Percentiles rank a stretch among this genome's conserved stretches.
Evolutionary conservation across 352 stramenopile genomes (phyloP).

Genomic region (Phytophthora citrophthora): DNA sequence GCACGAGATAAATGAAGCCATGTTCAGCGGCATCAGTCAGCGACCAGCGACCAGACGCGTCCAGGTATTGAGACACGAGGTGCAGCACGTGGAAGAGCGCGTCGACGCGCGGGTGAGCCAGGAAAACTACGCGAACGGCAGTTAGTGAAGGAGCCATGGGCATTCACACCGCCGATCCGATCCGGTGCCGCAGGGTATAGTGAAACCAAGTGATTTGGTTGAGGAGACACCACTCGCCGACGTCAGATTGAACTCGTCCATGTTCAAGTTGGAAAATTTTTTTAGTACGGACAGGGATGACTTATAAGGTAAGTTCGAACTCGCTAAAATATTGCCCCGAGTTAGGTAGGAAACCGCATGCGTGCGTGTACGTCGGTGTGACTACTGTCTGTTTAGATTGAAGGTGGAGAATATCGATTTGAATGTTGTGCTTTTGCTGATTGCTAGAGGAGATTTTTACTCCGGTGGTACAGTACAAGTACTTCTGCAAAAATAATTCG

Average conservation of each 20-base stretch:
- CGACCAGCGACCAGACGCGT: slow-evolving; percentile 28
- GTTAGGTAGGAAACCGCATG: too few relatives aligned
- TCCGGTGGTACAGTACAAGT: too few relatives aligned
- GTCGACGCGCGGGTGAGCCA: slow-evolving; percentile 9
- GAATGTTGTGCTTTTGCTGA: too few relatives aligned
- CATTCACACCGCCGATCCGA: neutral
- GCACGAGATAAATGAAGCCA: slow-evolving; percentile 30
- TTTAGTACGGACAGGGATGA: neutral
- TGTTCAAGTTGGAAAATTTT: slow-evolving; percentile 19
- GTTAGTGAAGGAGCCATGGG: slow-evolving; percentile 7
- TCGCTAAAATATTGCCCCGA: neutral
- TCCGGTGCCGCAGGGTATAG: neutral
- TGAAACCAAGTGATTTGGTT: slow-evolving; percentile 5
- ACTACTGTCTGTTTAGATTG: too few relatives aligned
- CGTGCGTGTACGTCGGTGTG: neutral
- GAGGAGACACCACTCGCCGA: neutral
- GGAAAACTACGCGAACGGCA: slow-evolving; percentile 19
- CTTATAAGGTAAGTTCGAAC: neutral
- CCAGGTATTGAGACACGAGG: slow-evolving; percentile 24
- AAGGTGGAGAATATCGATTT: too few relatives aligned
- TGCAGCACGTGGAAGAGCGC: slow-evolving; percentile 22
- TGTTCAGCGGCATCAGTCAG: slow-evolving; percentile 12
- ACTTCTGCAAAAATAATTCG: too few relatives aligned
- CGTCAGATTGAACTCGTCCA: slow-evolving; percentile 2
- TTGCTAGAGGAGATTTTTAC: too few relatives aligned